Conservation (phyloP, 2,329 filamentous ascomycete genomes). For the Fusarium nurragi region DNA sequence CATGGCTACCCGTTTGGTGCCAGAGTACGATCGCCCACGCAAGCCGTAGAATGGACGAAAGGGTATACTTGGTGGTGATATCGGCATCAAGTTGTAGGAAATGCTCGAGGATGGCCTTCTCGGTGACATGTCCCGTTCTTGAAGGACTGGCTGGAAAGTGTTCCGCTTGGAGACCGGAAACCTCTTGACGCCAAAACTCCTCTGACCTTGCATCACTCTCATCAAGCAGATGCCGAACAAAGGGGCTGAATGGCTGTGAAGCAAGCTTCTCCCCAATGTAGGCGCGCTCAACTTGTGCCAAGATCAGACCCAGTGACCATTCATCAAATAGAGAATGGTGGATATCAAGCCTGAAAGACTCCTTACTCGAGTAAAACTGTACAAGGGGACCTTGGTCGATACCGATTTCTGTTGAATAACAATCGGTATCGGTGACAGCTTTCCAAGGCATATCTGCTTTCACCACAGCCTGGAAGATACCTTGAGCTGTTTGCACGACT, state of each 20-base stretch:
- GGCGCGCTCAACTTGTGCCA: background rate
- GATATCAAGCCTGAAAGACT: background rate
- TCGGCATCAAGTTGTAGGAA: background rate
- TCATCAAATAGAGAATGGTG: conserved; percentile 4
- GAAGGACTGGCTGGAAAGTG: background rate
- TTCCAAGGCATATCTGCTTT: background rate
- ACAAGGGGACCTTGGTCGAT: background rate
- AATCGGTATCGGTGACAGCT: background rate
- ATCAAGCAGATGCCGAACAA: background rate
- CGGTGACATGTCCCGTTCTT: accelerated
- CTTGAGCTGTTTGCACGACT: background rate
- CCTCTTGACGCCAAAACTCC: background rate
- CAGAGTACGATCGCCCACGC: background rate
- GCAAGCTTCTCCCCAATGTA: background rate
- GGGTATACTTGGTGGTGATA: background rate
- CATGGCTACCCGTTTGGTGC: background rate
- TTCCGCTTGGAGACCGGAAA: background rate
- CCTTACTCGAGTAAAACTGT: background rate
- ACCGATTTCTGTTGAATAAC: background rate
- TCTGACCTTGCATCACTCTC: background rate
- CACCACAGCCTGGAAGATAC: background rate
- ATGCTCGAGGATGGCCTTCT: background rate
- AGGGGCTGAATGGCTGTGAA: background rate
- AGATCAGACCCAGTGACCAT: background rate
- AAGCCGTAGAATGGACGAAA: background rate